Evolutionary conservation across 2,329 filamentous ascomycete genomes (phyloP), one percentile per base, ranked within the genome.

Genomic region (Tolypocladium guangdongense): DNA sequence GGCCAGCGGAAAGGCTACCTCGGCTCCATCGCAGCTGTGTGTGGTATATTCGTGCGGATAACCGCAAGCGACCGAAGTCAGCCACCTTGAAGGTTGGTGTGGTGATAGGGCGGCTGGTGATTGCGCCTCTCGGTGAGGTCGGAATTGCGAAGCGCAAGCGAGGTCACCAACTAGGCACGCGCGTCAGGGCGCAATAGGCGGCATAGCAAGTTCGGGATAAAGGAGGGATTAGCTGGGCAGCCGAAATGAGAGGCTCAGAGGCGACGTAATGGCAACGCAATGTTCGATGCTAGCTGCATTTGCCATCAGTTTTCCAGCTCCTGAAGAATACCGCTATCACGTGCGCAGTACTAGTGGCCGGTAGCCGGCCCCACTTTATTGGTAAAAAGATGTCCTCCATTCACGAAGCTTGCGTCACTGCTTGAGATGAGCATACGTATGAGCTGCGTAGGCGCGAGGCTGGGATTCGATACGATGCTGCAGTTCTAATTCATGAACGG

Each of bases 1-100:
- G 68, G 68, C 67, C 66, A 57, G 59, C 63, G 20, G 53, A 57
- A 39, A 58, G 53, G 64, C 66, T 73, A 76, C 68, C 65, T 69
- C 52, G 66, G 46, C 59, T 62, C 60, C 76, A 78, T 76, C 50
- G 54, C 54, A 64, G 56, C 46, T 58, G 57, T 63, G 54, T 67
- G 56, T 63, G 62, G 52, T 67, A 62, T 72, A 73, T 71, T 65
- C 69, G 68, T 65, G 72, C 70, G 64, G 68, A 66, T 61, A 71
- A 66, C 69, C 75, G 73, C 67, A 68, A 65, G 60, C 70, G 66
- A 60, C 68, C 69, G 54, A 66, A 54, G 56, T 59, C 59, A 59
- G 68, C 68, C 69, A 71, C 60, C 56, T 66, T 69, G 62, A 57
- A 56, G 61, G 55, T 47, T 57, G 57, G 58, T 47, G 50, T 52